Conservation (phyloP, 805 yeast genomes). For the Nakazawaea ishiwadae region DNA sequence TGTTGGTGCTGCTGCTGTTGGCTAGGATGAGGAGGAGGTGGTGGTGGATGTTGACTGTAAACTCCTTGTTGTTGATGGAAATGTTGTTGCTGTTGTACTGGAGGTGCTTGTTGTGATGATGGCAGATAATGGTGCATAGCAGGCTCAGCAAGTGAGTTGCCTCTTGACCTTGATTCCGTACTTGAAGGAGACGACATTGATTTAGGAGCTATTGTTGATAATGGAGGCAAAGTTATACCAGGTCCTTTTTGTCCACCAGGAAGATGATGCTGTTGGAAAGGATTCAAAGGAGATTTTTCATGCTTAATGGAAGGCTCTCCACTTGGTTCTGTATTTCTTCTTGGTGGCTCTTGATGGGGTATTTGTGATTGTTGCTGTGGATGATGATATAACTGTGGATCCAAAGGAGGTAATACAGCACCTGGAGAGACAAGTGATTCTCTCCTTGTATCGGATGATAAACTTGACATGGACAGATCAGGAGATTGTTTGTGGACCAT, state of each 20-base stretch:
- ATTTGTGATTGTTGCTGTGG: conserved; percentile 9
- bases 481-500: neutral
- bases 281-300: neutral
- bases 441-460: neutral
- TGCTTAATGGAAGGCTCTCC: too few species aligned
- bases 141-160: neutral
- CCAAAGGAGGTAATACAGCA: conserved; percentile 11
- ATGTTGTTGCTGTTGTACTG: neutral
- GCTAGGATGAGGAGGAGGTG: too few species aligned
- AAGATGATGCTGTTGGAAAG: neutral
- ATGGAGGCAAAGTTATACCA: conserved; percentile 8
- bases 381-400: conserved; percentile 5
- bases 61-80: neutral
- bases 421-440: conserved; percentile 5
- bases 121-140: neutral
- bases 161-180: conserved; percentile 1
- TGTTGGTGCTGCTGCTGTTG: neutral
- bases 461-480: neutral
- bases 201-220: conserved; percentile 8
- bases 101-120: conserved; percentile 1
- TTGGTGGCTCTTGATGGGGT: conserved; percentile 10
- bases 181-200: conserved; percentile 4
- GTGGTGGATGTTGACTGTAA: neutral
- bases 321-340: conserved; percentile 8
- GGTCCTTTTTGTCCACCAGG: conserved; percentile 1